phyloP scores from a whole-genome alignment of 2,329 filamentous ascomycete species.

The Pyrenophora tritici-repentis region DNA sequence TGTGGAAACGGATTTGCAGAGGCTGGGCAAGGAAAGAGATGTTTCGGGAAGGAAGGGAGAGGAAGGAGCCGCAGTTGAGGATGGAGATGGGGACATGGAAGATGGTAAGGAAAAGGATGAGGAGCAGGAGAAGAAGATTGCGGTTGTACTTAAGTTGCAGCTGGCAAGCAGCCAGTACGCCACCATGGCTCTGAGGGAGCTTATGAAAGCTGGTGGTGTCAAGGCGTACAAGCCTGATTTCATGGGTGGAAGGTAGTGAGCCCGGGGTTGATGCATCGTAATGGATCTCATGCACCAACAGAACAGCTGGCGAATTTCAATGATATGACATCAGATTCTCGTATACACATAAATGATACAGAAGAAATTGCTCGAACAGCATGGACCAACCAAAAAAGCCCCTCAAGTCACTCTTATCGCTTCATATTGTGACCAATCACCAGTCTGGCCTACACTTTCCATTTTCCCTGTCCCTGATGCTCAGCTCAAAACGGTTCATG shows the following conservation, averaged over 20 bases:
- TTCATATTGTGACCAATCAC: no score
- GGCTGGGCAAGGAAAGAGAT: constrained; percentile 56
- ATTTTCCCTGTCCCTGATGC: no score
- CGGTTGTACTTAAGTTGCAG: constrained; percentile 73
- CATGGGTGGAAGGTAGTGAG: constrained; percentile 51
- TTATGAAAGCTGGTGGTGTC: constrained; percentile 71
- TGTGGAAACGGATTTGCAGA: constrained; percentile 83
- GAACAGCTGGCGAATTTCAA: no score
- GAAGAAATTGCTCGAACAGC: no score
- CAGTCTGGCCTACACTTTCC: no score
- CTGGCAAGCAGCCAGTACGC: constrained; percentile 81
- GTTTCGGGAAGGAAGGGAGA: constrained; percentile 47
- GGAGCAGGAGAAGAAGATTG: constrained; percentile 58
- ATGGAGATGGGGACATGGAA: constrained; percentile 25
- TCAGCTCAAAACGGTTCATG: no score
- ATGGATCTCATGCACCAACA: no score
- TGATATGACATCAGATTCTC: no score
- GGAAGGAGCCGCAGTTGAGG: constrained; percentile 53
- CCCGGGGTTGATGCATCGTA: no score
- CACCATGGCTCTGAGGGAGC: constrained; percentile 78
- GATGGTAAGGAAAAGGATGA: constrained; percentile 30
- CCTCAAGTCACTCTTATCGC: no score
- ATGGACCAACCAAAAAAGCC: no score
- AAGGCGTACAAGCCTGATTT: constrained; percentile 68
- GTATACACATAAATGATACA: no score